A percentile compares a stretch with the other conserved stretches of the same genome.
phyloP scores from a whole-genome alignment of 371 early-diverging fungal genomes.

The Mortierella sp. region DNA sequence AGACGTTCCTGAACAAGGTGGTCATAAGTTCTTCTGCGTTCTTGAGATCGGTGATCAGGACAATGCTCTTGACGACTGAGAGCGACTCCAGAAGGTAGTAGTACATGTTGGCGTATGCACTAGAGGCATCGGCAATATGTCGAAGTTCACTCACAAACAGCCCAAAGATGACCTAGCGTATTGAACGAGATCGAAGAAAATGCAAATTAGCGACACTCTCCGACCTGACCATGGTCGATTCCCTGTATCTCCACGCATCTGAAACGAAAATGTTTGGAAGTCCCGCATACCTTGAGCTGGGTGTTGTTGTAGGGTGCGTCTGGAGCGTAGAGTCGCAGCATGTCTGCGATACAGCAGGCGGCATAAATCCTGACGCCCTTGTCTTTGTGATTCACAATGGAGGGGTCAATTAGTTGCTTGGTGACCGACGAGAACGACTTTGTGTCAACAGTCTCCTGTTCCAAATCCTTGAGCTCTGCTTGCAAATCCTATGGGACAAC shows the following conservation, averaged over 20 bases:
- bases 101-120: slow-evolving; percentile 77
- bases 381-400: slow-evolving; percentile 83
- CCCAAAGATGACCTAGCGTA: slow-evolving; percentile 77
- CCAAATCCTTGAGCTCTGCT: slow-evolving; percentile 71
- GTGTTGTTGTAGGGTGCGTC: slow-evolving; percentile 86
- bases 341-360: slow-evolving; percentile 93
- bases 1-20: slow-evolving; percentile 73
- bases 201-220: background rate
- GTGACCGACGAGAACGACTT: slow-evolving; percentile 75
- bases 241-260: background rate
- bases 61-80: slow-evolving; percentile 85
- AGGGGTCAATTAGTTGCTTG: slow-evolving; percentile 75
- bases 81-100: slow-evolving; percentile 91
- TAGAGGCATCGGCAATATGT: slow-evolving; percentile 67
- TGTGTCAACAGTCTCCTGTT: slow-evolving; percentile 77
- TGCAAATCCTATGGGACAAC: slow-evolving; percentile 71
- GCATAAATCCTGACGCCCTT: slow-evolving; percentile 81
- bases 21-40: slow-evolving; percentile 77
- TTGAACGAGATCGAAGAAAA: background rate
- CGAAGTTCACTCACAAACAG: slow-evolving; percentile 84
- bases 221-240: background rate
- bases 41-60: slow-evolving; percentile 80
- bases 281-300: slow-evolving; percentile 74
- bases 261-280: no score
- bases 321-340: slow-evolving; percentile 93